phyloP scores from a whole-genome alignment of 129 eudicot species.

The Calendula officinalis region DNA sequence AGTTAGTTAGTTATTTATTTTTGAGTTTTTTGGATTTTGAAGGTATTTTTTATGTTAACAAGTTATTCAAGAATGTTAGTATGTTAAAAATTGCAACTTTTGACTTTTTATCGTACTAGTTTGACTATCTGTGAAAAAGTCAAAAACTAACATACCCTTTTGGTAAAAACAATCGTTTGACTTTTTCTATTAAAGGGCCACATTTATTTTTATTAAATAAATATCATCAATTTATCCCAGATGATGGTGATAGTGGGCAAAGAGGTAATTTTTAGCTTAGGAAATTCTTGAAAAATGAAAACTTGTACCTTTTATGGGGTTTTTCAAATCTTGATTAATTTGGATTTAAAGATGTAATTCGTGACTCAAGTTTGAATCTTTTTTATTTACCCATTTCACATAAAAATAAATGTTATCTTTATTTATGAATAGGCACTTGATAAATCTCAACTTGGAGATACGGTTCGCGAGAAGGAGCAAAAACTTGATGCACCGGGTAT shows the following conservation, averaged over 20 bases:
- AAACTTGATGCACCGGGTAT: slow-evolving; percentile 85
- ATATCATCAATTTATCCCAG: too few species aligned
- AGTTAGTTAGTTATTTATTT: slow-evolving; percentile 32
- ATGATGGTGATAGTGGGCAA: not conserved
- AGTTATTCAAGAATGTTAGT: slow-evolving; percentile 7
- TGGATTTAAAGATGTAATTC: not conserved
- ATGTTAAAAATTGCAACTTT: slow-evolving; percentile 3
- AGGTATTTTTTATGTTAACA: slow-evolving; percentile 2
- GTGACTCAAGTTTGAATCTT: not conserved
- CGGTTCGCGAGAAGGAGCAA: slow-evolving; percentile 71
- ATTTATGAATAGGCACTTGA: slow-evolving; percentile 68
- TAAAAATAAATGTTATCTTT: slow-evolving; percentile 11
- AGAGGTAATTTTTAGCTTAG: not conserved
- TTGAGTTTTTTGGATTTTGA: not conserved
- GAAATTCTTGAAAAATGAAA: not conserved
- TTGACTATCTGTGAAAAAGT: not conserved
- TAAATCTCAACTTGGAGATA: slow-evolving; percentile 86
- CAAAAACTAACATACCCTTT: not conserved
- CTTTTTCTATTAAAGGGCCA: too few species aligned
- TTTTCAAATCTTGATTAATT: slow-evolving; percentile 12
- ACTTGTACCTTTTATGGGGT: not conserved
- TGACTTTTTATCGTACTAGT: not conserved
- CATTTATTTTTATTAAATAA: not conserved
- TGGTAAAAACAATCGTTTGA: not conserved
- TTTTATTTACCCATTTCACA: not conserved